These are phyloP conservation scores for Pyronema domesticum DNA, from an alignment of 495 filamentous ascomycete species.

Conservation along the genomic window DNA sequence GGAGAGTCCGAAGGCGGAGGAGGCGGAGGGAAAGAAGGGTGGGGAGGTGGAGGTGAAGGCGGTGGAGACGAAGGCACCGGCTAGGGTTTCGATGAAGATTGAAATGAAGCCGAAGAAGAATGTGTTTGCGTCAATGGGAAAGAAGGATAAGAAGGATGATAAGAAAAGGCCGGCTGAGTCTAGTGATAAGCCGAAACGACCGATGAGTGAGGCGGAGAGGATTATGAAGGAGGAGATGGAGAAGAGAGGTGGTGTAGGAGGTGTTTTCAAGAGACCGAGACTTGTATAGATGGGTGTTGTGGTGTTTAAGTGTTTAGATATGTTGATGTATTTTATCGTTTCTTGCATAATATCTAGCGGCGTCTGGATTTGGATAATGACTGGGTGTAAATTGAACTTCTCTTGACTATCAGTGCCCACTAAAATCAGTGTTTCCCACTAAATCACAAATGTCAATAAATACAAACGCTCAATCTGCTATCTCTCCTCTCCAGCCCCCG, in stretches of 20 bases:
- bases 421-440: too few species aligned
- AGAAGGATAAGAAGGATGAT: conserved; percentile 24
- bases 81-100: conserved; percentile 42
- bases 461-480: too few species aligned
- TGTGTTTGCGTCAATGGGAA: conserved; percentile 47
- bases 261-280: too few species aligned
- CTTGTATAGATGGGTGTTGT: too few species aligned
- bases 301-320: too few species aligned
- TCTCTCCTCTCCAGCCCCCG: too few species aligned
- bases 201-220: conserved; percentile 71
- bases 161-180: conserved; percentile 30
- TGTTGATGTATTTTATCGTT: too few species aligned
- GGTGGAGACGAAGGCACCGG: conserved; percentile 9
- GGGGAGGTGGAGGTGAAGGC: not conserved
- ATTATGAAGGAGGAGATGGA: conserved; percentile 82
- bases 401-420: too few species aligned
- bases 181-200: conserved; percentile 51
- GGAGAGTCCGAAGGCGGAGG: conserved; percentile 1
- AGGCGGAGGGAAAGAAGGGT: not conserved
- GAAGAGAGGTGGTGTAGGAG: not conserved
- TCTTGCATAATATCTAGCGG: too few species aligned
- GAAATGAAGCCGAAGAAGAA: conserved; percentile 50
- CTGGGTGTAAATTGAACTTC: too few species aligned
- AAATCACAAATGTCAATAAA: too few species aligned
- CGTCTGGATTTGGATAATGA: too few species aligned